Percentiles rank a stretch among this genome's conserved stretches.
Conservation (phyloP, 1,139 yeast species). For the Pichia sp. region DNA sequence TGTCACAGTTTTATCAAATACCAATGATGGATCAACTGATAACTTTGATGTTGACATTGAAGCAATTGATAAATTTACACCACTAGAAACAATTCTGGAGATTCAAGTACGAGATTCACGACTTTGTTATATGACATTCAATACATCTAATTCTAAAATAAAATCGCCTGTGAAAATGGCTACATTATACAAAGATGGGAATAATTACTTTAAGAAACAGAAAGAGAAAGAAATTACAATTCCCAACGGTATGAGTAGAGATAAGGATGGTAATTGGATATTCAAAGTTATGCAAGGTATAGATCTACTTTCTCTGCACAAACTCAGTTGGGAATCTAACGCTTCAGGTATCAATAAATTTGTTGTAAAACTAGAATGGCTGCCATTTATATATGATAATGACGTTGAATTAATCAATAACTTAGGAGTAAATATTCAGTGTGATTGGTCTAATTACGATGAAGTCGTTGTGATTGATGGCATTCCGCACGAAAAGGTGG, state of each 20-base stretch:
- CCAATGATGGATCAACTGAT: slow-evolving; percentile 31
- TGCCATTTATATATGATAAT: slow-evolving; percentile 50
- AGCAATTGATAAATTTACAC: slow-evolving; percentile 51
- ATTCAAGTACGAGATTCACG: slow-evolving; percentile 59
- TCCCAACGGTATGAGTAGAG: slow-evolving; percentile 50
- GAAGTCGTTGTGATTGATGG: slow-evolving; percentile 34
- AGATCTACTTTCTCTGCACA: slow-evolving; percentile 54
- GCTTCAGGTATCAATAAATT: slow-evolving; percentile 31
- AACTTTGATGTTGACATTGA: slow-evolving; percentile 3
- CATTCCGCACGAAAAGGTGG: slow-evolving; percentile 39
- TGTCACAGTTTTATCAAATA: slow-evolving; percentile 44
- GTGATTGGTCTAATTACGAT: slow-evolving; percentile 72
- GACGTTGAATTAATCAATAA: slow-evolving; percentile 22
- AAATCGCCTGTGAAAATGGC: slow-evolving; percentile 57
- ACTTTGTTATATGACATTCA: slow-evolving; percentile 53
- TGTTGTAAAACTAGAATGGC: slow-evolving; percentile 70
- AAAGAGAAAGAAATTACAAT: slow-evolving; percentile 6
- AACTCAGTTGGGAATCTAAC: slow-evolving; percentile 46
- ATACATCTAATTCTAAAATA: slow-evolving; percentile 30
- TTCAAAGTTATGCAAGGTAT: slow-evolving; percentile 57
- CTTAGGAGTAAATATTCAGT: slow-evolving; percentile 52
- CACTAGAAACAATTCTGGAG: slow-evolving; percentile 55
- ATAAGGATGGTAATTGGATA: slow-evolving; percentile 44
- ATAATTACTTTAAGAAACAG: slow-evolving; percentile 10
- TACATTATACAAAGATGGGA: slow-evolving; percentile 40